Conservation (phyloP, 2,329 filamentous ascomycete species). For the Apiospora rasikravindrae region DNA sequence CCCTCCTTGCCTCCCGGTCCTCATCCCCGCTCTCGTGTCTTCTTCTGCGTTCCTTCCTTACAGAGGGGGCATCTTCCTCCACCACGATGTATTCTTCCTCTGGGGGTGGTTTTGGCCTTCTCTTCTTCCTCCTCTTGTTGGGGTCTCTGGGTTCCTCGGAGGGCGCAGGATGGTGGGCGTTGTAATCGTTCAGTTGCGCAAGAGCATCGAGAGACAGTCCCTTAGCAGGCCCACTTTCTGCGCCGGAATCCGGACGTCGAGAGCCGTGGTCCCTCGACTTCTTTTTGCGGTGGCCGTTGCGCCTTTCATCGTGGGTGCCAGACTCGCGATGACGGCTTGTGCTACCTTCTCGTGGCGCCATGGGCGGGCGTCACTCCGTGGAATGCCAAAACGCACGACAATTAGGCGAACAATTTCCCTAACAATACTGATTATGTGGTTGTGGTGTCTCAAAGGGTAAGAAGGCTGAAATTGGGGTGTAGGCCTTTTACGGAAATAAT, state of each 20-base stretch:
- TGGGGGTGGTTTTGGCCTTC: constrained; percentile 30
- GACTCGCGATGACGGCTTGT: constrained; percentile 34
- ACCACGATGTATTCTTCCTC: constrained; percentile 30
- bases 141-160: constrained; percentile 51
- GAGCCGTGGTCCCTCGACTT: constrained; percentile 40
- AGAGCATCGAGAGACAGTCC: constrained; percentile 60
- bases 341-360: constrained; percentile 37
- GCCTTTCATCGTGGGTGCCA: constrained; percentile 34
- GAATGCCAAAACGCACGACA: constrained; percentile 7
- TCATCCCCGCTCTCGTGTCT: constrained; percentile 26
- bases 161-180: constrained; percentile 47
- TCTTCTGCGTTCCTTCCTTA: constrained; percentile 30
- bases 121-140: constrained; percentile 45
- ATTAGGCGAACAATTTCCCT: background rate
- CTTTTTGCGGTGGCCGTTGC: constrained; percentile 43
- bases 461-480: background rate
- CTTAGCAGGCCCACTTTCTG: constrained; percentile 38
- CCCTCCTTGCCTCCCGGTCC: constrained; percentile 29
- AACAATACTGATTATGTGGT: background rate
- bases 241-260: constrained; percentile 38
- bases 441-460: background rate
- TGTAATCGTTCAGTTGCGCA: constrained; percentile 68
- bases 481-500: constrained; percentile 34
- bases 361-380: constrained; percentile 2
- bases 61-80: constrained; percentile 39